These are phyloP conservation scores for Didymella sp. DNA, from an alignment of 2,329 filamentous ascomycete genomes.

Conservation along the genomic window DNA sequence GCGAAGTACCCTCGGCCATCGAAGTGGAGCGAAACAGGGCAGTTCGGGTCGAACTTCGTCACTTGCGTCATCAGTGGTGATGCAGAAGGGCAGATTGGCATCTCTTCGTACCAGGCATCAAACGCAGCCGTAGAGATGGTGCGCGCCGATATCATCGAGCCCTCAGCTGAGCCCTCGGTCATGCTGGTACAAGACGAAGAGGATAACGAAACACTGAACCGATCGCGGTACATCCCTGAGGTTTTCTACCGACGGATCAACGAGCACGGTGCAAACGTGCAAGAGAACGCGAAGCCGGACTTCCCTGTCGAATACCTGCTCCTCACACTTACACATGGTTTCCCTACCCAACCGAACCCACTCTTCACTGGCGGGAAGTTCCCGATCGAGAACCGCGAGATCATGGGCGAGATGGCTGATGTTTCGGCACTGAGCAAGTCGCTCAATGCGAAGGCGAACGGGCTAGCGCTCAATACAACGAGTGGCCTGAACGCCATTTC, in stretches of 20 bases:
- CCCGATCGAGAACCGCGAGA: constrained; percentile 89
- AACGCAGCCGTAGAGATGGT: constrained; percentile 98
- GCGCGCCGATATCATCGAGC: constrained; percentile 89
- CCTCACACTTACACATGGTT: constrained; percentile 94
- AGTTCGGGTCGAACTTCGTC: constrained; percentile 95
- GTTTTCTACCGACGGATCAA: constrained; percentile 97
- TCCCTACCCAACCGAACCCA: constrained; percentile 80
- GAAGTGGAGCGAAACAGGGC: constrained; percentile 95
- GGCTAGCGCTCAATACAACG: constrained; percentile 62
- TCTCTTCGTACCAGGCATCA: constrained; percentile 92
- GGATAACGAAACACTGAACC: constrained; percentile 74
- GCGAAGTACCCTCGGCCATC: constrained; percentile 86
- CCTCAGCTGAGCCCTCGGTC: constrained; percentile 87
- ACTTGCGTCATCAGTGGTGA: constrained; percentile 96
- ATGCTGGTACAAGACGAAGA: constrained; percentile 96
- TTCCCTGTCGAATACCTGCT: constrained; percentile 97
- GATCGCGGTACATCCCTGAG: constrained; percentile 90
- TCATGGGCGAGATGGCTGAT: constrained; percentile 86
- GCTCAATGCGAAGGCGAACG: constrained; percentile 66
- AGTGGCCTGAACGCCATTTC: constrained; percentile 75
- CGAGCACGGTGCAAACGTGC: constrained; percentile 94
- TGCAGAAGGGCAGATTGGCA: constrained; percentile 83
- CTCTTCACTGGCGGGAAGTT: constrained; percentile 77
- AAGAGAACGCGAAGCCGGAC: constrained; percentile 94
- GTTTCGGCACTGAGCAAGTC: constrained; percentile 70